Percentiles rank a stretch among this genome's conserved stretches.
Conservation (phyloP, 345 rosid genomes). For the Citrus cavaleriei region DNA sequence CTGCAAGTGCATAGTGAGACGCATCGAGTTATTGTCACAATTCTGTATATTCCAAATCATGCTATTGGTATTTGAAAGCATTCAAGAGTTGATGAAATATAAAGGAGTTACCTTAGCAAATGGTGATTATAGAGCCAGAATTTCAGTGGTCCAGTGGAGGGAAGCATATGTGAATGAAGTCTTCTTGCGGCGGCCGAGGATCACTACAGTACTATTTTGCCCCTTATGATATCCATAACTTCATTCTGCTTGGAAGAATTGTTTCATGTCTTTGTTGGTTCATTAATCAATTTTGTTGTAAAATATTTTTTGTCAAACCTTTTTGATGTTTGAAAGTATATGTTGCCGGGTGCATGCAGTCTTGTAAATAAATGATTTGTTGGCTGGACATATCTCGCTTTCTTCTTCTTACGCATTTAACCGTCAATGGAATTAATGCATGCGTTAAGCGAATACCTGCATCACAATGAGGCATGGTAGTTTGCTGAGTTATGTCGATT, state of each 20-base stretch:
- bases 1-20: background rate
- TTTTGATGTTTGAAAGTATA: background rate
- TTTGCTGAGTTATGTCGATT: too few relatives aligned
- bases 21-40: background rate
- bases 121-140: background rate
- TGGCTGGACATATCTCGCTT: background rate
- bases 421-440: background rate
- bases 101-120: background rate
- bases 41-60: constrained; percentile 20
- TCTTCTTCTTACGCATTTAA: background rate
- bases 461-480: too few relatives aligned
- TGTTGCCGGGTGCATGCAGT: background rate
- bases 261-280: background rate
- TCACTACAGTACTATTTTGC: background rate
- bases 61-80: constrained; percentile 16
- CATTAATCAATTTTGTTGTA: constrained; percentile 11
- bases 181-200: background rate
- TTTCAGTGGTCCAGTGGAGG: background rate
- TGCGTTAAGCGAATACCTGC: too few relatives aligned
- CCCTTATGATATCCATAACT: background rate
- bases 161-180: background rate
- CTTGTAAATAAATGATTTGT: background rate
- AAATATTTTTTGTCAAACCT: background rate
- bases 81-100: background rate
- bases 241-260: background rate